Conservation (phyloP, 768 basidiomycete species). For the Suillus decipiens region DNA sequence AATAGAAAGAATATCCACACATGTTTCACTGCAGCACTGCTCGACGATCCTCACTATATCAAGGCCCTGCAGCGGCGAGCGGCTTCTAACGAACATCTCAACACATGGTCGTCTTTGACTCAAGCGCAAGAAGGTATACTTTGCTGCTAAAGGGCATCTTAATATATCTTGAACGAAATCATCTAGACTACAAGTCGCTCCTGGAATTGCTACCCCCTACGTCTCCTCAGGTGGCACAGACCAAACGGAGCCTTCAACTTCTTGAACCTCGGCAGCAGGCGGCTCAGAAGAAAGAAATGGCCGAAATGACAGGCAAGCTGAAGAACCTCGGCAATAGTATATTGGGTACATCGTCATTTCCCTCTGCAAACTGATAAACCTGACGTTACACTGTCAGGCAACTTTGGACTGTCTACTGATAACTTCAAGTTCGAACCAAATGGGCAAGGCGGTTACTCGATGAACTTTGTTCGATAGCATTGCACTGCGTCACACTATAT, state of each 20-base stretch:
- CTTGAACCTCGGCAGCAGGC: conserved; percentile 71
- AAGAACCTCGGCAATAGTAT: conserved; percentile 92
- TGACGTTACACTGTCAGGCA: conserved; percentile 49
- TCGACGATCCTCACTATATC: conserved; percentile 80
- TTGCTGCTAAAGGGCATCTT: not conserved
- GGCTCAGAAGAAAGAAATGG: conserved; percentile 83
- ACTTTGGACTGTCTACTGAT: conserved; percentile 92
- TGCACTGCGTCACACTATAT: conserved; percentile 4
- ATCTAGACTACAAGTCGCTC: conserved; percentile 77
- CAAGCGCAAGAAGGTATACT: conserved; percentile 79
- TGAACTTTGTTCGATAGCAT: conserved; percentile 72
- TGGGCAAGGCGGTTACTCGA: conserved; percentile 92
- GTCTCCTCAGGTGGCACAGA: conserved; percentile 50
- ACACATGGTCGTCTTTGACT: conserved; percentile 81
- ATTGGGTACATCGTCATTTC: conserved; percentile 55
- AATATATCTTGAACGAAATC: not conserved
- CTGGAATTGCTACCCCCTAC: conserved; percentile 59
- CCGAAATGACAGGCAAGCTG: conserved; percentile 90
- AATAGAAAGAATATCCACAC: not conserved
- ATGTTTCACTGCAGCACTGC: conserved; percentile 57
- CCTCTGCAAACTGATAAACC: not conserved
- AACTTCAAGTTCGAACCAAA: conserved; percentile 97
- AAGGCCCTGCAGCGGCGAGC: conserved; percentile 93
- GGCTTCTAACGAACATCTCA: conserved; percentile 74
- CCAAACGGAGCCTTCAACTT: conserved; percentile 48